phyloP scores from a whole-genome alignment of 257 asterid genomes.

The Lantana camara region DNA sequence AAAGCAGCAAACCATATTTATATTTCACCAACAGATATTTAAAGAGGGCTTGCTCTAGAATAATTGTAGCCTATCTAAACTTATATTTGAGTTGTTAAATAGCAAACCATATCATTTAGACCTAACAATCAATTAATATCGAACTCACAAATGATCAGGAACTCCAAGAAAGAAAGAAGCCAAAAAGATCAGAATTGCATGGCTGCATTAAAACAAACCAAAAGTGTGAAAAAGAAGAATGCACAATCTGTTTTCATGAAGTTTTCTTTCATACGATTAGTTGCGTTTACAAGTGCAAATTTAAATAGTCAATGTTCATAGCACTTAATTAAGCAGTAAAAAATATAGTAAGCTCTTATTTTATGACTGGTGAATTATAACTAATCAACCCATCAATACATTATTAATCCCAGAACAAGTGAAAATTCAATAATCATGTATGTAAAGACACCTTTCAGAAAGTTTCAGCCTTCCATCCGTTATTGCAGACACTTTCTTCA shows the following conservation, averaged over 20 bases:
- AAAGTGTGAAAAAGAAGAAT: background rate
- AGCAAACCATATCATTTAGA: too few relatives aligned
- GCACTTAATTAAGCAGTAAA: background rate
- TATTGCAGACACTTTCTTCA: conserved; percentile 83
- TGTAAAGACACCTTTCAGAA: conserved; percentile 63
- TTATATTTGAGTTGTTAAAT: too few relatives aligned
- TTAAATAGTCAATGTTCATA: background rate
- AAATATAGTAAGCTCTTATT: background rate
- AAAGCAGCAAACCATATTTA: too few relatives aligned
- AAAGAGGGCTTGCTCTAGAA: too few relatives aligned
- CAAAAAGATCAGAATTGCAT: conserved; percentile 80
- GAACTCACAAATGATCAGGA: conserved; percentile 94
- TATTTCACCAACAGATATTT: too few relatives aligned
- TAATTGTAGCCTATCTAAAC: too few relatives aligned
- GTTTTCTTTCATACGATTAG: background rate
- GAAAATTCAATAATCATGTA: too few relatives aligned
- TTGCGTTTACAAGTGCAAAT: conserved; percentile 6
- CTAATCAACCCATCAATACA: too few relatives aligned
- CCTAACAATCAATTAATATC: conserved; percentile 1
- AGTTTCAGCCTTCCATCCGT: conserved; percentile 89
- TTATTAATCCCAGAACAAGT: too few relatives aligned
- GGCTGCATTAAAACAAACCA: conserved; percentile 55
- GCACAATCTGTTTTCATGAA: background rate
- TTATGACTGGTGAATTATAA: too few relatives aligned
- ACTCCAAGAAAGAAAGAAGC: conserved; percentile 79